Conservation (phyloP, 2,329 filamentous ascomycete genomes). For the Diaporthe destruens region DNA sequence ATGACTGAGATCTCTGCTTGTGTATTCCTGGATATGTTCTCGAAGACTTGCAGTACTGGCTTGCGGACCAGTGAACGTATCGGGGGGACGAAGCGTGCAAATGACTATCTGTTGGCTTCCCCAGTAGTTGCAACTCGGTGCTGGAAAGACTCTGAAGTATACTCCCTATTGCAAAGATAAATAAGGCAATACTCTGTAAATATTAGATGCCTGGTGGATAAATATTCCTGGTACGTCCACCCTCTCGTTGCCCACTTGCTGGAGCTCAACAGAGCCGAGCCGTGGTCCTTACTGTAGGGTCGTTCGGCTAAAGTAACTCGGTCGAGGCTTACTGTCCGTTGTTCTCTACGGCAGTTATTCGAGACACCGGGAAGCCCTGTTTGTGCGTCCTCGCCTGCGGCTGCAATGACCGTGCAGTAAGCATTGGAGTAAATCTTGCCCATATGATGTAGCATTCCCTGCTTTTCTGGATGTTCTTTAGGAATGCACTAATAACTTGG, state of each 20-base stretch:
- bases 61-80: neutral
- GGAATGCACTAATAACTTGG: neutral
- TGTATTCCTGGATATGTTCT: neutral
- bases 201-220: slow-evolving; percentile 2
- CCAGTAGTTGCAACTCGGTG: neutral
- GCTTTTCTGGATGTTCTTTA: neutral
- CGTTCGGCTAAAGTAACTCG: neutral
- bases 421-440: slow-evolving; percentile 9
- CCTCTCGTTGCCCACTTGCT: slow-evolving; percentile 16
- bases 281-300: neutral
- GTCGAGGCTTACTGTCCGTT: neutral
- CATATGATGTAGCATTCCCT: neutral
- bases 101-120: neutral
- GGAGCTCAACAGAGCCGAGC: neutral
- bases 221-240: slow-evolving; percentile 4
- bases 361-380: slow-evolving; percentile 9
- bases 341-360: neutral
- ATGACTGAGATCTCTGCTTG: neutral
- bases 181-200: slow-evolving; percentile 1
- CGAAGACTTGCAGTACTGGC: neutral
- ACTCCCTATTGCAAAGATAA: neutral
- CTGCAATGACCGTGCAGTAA: slow-evolving; percentile 12
- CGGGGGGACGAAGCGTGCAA: neutral
- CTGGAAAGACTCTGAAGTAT: neutral
- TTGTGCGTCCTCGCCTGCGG: slow-evolving; percentile 16